Conservation (phyloP, 345 rosid species). For the Limnanthes douglasii region DNA sequence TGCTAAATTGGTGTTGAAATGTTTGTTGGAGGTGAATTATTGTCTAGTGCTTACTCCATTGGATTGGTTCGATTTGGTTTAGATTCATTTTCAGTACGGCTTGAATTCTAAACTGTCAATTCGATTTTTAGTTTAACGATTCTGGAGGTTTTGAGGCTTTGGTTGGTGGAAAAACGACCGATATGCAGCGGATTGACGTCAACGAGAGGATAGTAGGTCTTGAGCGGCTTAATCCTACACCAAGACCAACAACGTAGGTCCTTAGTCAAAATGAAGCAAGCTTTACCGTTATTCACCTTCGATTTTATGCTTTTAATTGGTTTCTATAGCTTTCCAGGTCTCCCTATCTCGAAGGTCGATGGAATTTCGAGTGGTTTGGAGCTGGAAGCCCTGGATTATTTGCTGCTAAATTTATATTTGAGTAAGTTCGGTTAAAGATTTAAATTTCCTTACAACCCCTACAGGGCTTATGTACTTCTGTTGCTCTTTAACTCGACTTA, state of each 20-base stretch:
- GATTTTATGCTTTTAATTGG: conserved; percentile 17
- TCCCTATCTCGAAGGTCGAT: conserved; percentile 78
- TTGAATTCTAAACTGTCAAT: conserved; percentile 5
- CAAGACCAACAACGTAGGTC: conserved; percentile 87
- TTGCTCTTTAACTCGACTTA: conserved; percentile 2
- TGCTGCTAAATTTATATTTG: conserved; percentile 51
- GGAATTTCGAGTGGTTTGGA: conserved; percentile 97
- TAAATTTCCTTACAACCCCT: no score
- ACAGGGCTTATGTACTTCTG: conserved; percentile 1
- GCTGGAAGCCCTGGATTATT: conserved; percentile 60
- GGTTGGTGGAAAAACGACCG: conserved; percentile 53
- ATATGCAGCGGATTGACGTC: conserved; percentile 73
- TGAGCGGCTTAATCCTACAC: conserved; percentile 82
- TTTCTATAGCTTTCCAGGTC: conserved; percentile 68
- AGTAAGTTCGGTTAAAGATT: conserved; percentile 33
- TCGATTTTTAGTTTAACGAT: conserved; percentile 49
- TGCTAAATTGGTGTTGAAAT: not conserved
- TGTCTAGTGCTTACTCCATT: no score
- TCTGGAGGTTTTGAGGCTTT: conserved; percentile 87
- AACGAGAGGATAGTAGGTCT: conserved; percentile 77
- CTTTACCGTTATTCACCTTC: not conserved
- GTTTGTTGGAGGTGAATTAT: not conserved
- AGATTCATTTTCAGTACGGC: not conserved
- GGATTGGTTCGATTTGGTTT: no score
- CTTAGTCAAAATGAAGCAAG: conserved; percentile 6